A percentile compares a stretch with the other conserved stretches of the same genome.
phyloP scores from a whole-genome alignment of 352 stramenopile species.

The Globisporangium solare region DNA sequence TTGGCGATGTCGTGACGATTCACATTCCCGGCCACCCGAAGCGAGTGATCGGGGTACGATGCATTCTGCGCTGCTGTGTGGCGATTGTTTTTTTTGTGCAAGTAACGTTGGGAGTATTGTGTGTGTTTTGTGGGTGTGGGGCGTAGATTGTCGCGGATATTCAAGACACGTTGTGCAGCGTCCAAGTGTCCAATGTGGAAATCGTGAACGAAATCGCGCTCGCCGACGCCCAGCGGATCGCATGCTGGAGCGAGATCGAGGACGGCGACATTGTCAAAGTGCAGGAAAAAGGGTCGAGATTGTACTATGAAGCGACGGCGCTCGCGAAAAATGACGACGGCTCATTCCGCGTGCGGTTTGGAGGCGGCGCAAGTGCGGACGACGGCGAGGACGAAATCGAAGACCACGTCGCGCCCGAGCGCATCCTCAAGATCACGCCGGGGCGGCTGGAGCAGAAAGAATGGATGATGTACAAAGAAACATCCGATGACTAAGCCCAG shows the following conservation, averaged over 20 bases:
- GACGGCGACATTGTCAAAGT: conserved; percentile 60
- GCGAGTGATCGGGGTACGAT: conserved; percentile 46
- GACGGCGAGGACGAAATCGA: conserved; percentile 46
- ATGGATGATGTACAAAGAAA: conserved; percentile 73
- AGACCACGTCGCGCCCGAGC: conserved; percentile 33
- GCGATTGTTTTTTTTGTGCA: too few species aligned
- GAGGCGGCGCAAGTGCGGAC: background rate
- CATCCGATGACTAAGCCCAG: conserved; percentile 17
- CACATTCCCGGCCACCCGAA: conserved; percentile 39
- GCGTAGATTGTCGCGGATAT: conserved; percentile 45
- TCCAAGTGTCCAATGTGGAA: conserved; percentile 52
- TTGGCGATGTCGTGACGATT: conserved; percentile 57
- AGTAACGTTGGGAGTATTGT: background rate
- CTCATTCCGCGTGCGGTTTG: conserved; percentile 63
- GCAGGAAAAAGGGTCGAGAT: conserved; percentile 45
- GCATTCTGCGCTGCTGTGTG: background rate
- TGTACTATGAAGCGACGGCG: conserved; percentile 66
- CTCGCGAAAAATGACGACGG: conserved; percentile 38
- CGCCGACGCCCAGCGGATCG: conserved; percentile 48
- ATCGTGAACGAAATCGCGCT: conserved; percentile 34
- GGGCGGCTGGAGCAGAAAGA: conserved; percentile 59
- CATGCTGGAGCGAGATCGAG: conserved; percentile 63
- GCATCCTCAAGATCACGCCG: conserved; percentile 64
- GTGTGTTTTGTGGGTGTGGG: conserved; percentile 3
- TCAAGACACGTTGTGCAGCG: conserved; percentile 33